Evolutionary conservation across 768 basidiomycete genomes (phyloP).

Genomic region (Leccinum rimulosum): DNA sequence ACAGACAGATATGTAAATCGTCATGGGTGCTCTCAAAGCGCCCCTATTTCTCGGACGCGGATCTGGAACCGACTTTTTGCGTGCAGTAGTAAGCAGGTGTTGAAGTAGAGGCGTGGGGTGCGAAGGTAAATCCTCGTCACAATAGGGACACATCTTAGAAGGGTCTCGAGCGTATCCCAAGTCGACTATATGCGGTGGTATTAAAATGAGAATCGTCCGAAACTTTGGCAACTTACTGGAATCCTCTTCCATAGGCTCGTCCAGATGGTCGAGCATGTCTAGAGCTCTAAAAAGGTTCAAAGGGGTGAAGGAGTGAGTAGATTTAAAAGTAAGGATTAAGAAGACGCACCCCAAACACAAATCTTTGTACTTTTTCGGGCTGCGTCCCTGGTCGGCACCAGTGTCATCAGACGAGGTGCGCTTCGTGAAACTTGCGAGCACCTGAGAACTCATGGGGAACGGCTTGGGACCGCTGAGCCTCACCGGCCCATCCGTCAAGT

Average conservation of each 20-base stretch:
- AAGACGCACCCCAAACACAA: slow-evolving; percentile 11
- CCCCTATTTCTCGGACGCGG: slow-evolving; percentile 67
- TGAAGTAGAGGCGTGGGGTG: slow-evolving; percentile 57
- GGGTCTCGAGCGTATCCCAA: slow-evolving; percentile 57
- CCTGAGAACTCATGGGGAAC: slow-evolving; percentile 50
- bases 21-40: slow-evolving; percentile 52
- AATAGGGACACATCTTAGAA: slow-evolving; percentile 73
- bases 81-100: slow-evolving; percentile 51
- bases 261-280: slow-evolving; percentile 10
- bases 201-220: neutral
- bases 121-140: slow-evolving; percentile 66
- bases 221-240: slow-evolving; percentile 34
- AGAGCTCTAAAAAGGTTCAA: slow-evolving; percentile 9
- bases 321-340: slow-evolving; percentile 6
- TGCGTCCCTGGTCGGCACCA: slow-evolving; percentile 24
- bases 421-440: slow-evolving; percentile 35
- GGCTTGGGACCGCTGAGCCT: slow-evolving; percentile 24
- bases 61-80: slow-evolving; percentile 54
- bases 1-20: slow-evolving; percentile 64
- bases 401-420: slow-evolving; percentile 36
- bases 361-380: slow-evolving; percentile 36
- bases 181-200: slow-evolving; percentile 40
- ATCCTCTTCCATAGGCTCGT: slow-evolving; percentile 37
- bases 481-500: neutral
- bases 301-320: slow-evolving; percentile 3